phyloP scores from a whole-genome alignment of 306 rosid species.

The Oxytropis ochrocephala region DNA sequence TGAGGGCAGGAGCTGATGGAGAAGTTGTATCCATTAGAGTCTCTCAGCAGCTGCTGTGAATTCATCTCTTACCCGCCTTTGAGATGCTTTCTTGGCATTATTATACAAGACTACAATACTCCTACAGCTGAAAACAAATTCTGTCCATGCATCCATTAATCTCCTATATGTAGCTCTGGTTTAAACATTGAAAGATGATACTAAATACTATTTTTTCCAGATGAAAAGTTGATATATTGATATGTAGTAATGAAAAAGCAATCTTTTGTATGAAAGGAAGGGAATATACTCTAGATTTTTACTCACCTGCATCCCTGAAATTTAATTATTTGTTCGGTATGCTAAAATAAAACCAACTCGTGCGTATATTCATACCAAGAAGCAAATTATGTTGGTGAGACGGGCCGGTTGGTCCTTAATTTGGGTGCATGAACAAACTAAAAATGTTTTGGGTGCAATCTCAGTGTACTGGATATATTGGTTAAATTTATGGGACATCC shows the following conservation, averaged over 20 bases:
- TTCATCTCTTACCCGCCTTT: constrained; percentile 17
- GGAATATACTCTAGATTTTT: neutral
- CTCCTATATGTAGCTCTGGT: constrained; percentile 14
- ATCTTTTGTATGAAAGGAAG: constrained; percentile 3
- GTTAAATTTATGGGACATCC: too few relatives aligned
- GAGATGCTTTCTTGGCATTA: constrained; percentile 11
- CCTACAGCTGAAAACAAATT: neutral
- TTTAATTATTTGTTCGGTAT: constrained; percentile 11
- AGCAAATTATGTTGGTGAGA: too few relatives aligned
- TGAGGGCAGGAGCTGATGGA: constrained; percentile 80
- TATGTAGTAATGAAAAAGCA: constrained; percentile 6
- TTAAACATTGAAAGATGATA: neutral
- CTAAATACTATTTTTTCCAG: neutral
- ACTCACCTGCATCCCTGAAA: neutral
- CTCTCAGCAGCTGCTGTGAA: constrained; percentile 89
- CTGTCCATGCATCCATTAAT: constrained; percentile 3
- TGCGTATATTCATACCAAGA: neutral
- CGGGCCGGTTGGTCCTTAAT: too few relatives aligned
- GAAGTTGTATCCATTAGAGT: constrained; percentile 82
- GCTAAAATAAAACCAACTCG: neutral
- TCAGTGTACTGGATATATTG: too few relatives aligned
- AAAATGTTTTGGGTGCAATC: too few relatives aligned
- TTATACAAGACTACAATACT: constrained; percentile 16
- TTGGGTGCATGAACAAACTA: too few relatives aligned
- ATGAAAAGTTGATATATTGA: constrained; percentile 3